Base-by-base conservation (phyloP, 345 rosid genomes). In the Ricinus communis region DNA sequence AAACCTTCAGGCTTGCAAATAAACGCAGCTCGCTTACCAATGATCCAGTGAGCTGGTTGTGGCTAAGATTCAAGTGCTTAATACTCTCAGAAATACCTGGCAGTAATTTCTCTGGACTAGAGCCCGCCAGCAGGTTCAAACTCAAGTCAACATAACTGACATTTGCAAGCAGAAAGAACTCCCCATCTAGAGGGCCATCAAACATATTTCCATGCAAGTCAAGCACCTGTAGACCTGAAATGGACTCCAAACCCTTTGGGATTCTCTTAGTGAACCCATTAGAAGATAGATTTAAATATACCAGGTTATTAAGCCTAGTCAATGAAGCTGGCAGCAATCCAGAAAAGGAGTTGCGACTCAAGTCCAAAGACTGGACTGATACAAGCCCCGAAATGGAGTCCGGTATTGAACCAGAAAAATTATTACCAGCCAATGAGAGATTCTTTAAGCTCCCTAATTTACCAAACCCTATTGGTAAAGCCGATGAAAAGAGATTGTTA, bases 71-170 rank as follows among this genome's bases (percentile, higher is more conserved):
- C 55, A 95, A 81, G 76, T 79, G 72, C 84, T 83, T 84, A 41
- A 95, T 77, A 71, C 92, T 95, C 75, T 87, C 90, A 19, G 97
- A 95, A 71, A 95, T 82, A 72, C 85, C 90, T 0, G 97, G 97
- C 74, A 95, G 69, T 43, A 92, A 71, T 62, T 90, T 92, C 81
- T 82, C 85, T 1, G 90, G 72, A 50, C 85, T 78, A 65, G 89
- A 85, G 82, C 87, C 83, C 65, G 70, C 83, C 25, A 94, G 78
- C 88, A 65, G 79, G 70, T 95, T 95, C 36, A 81, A 83, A 76
- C 99, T 95, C 68, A 92, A 75, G 81, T 95, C 99, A 53, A 95
- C 78, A 82, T 80, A 77, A 80, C 92, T 87, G 30, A 85, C 96
- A 87, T 88, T 91, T 0, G 99, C 82, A 22, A 86, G 75, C 47